Evolutionary conservation across 176 grass and related monocot genomes (phyloP), one percentile per base, ranked within the genome.

Genomic region (Hordeum marinum): DNA sequence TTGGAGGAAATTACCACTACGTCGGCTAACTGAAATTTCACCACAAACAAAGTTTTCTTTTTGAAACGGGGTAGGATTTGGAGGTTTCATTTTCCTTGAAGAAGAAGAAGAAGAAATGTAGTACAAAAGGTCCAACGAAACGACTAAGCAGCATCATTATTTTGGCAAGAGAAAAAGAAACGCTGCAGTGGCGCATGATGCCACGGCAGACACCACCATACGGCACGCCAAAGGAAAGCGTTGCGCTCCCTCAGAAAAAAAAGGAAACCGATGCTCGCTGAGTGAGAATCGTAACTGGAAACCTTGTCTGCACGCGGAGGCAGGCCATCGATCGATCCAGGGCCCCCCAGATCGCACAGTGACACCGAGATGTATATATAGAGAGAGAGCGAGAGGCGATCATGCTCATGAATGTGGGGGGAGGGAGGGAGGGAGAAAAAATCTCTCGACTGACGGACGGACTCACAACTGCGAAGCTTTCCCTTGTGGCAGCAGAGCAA

Each of bases 221-320:
- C 8, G 10, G 13, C 7, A 6, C 24, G 25, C 60, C 60, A 25
- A 68, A 20, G 45, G 45, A n/a, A 26, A 73, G 13, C 13, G 24
- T 60, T 6, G 54, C 8, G 10, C 32, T 34, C 32, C 32, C 32
- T 34, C 32, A 34, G 4, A 34, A 34, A 34, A 34, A 34, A 25
- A 68, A 20, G 45, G 43, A n/a, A 26, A 72, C 7, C 13, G 24
- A 77, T 6, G 32, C 8, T 9, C 59, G 37, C 14, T 27, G 58
- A 63, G 58, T 2, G 29, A 29, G 29, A 29, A 17, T 24, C n/a
- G n/a, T 26, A 58, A 70, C n/a, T 27, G 46, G 67, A 29, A 29
- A 20, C 80, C 35, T 60, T 82, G 80, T 72, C 80, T 10, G 11
- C 80, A 72, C 67, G 24, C 66, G 32, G 46, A 40, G 65, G 80